Conservation (phyloP, 2,329 filamentous ascomycete species). For the Cladosporium sphaerospermum region DNA sequence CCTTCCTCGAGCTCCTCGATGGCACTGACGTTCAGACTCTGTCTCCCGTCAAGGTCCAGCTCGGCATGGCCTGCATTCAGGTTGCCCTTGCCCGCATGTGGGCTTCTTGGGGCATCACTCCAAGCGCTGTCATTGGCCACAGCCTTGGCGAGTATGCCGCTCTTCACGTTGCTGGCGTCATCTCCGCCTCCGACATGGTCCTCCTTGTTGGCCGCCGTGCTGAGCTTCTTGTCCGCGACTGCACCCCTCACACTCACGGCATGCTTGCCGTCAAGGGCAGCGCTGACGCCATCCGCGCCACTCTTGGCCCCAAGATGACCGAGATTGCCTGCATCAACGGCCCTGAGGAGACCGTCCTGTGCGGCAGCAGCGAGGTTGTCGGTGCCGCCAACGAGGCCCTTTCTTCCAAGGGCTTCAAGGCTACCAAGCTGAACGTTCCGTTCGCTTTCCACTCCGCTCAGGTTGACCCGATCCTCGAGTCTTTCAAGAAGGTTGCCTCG, state of each 20-base stretch:
- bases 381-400: slow-evolving; percentile 47
- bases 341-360: slow-evolving; percentile 68
- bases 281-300: slow-evolving; percentile 47
- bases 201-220: slow-evolving; percentile 66
- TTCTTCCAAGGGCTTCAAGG: slow-evolving; percentile 50
- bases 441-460: slow-evolving; percentile 64
- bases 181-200: slow-evolving; percentile 65
- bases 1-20: slow-evolving; percentile 44
- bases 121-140: slow-evolving; percentile 48
- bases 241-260: slow-evolving; percentile 59
- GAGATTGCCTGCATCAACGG: slow-evolving; percentile 70
- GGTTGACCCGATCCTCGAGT: slow-evolving; percentile 56
- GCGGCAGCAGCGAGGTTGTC: slow-evolving; percentile 55
- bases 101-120: slow-evolving; percentile 49
- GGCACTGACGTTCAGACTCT: slow-evolving; percentile 44
- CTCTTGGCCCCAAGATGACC: slow-evolving; percentile 44
- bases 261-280: slow-evolving; percentile 56
- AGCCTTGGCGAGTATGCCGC: slow-evolving; percentile 71
- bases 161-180: slow-evolving; percentile 62
- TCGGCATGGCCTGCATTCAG: slow-evolving; percentile 49
- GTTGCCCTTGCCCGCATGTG: slow-evolving; percentile 49
- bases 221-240: slow-evolving; percentile 57
- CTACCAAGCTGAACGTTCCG: slow-evolving; percentile 57
- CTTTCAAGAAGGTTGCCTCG: slow-evolving; percentile 51
- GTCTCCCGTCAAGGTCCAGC: slow-evolving; percentile 47